Conservation (phyloP, 768 basidiomycete species). For the Leccinum uliginosum region DNA sequence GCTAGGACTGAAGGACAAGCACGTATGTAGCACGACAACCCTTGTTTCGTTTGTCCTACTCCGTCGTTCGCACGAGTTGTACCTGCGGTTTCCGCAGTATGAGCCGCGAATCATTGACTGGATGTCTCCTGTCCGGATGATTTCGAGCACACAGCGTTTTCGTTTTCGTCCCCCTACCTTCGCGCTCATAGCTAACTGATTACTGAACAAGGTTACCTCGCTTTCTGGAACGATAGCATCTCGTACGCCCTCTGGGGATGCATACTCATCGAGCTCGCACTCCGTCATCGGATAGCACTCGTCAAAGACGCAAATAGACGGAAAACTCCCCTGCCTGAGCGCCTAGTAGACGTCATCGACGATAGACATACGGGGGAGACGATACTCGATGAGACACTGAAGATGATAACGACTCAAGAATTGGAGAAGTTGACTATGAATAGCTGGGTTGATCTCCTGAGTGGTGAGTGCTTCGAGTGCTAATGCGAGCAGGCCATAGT, state of each 20-base stretch:
- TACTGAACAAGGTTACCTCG: slow-evolving; percentile 73
- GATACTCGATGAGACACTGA: slow-evolving; percentile 90
- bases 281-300: slow-evolving; percentile 90
- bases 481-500: not conserved
- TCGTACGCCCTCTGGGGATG: slow-evolving; percentile 98
- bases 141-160: slow-evolving; percentile 5
- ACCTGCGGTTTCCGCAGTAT: slow-evolving; percentile 17
- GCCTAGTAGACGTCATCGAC: slow-evolving; percentile 88
- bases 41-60: slow-evolving; percentile 1
- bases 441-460: slow-evolving; percentile 92
- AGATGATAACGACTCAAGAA: slow-evolving; percentile 88
- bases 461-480: slow-evolving; percentile 47
- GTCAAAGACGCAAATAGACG: slow-evolving; percentile 76
- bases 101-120: slow-evolving; percentile 4
- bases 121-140: slow-evolving; percentile 3
- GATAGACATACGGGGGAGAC: slow-evolving; percentile 94
- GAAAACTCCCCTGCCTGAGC: slow-evolving; percentile 71
- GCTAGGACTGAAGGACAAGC: slow-evolving; percentile 93
- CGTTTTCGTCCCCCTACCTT: not conserved
- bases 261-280: slow-evolving; percentile 93
- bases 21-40: slow-evolving; percentile 47
- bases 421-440: slow-evolving; percentile 58
- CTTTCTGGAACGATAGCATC: slow-evolving; percentile 99
- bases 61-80: slow-evolving; percentile 6
- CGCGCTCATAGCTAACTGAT: slow-evolving; percentile 17